Conservation (phyloP, 2,329 filamentous ascomycete species). For the Atkinsonella texensis region DNA sequence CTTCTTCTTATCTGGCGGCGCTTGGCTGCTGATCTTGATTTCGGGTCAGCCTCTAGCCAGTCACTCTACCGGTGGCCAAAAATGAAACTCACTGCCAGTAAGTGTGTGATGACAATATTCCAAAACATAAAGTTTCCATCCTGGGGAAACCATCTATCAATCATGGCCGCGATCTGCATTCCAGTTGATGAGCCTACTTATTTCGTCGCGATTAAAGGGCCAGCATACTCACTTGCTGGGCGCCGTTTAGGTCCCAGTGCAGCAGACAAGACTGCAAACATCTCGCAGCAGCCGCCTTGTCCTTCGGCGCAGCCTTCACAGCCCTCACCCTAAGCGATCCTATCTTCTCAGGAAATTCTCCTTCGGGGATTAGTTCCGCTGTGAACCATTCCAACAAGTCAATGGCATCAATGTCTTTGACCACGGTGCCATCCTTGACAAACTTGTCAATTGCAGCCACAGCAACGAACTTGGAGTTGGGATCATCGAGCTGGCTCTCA, state of each 20-base stretch:
- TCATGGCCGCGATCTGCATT: conserved; percentile 37
- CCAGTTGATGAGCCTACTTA: not conserved
- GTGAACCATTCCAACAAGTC: conserved; percentile 45
- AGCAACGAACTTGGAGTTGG: conserved; percentile 31
- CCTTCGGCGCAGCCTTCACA: conserved; percentile 40
- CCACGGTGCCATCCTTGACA: conserved; percentile 31
- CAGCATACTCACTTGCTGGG: conserved; percentile 36
- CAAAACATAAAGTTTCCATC: conserved; percentile 40
- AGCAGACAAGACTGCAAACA: conserved; percentile 42
- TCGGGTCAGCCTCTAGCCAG: not conserved
- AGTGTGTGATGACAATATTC: conserved; percentile 41
- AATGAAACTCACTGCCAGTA: conserved; percentile 35
- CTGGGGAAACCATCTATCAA: conserved; percentile 38
- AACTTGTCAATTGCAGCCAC: conserved; percentile 32
- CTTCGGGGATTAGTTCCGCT: conserved; percentile 23
- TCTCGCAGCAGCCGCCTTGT: conserved; percentile 26
- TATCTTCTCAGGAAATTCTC: conserved; percentile 34
- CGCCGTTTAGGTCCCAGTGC: conserved; percentile 43
- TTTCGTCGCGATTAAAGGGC: not conserved
- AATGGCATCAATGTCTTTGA: conserved; percentile 38
- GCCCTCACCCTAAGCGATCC: conserved; percentile 37
- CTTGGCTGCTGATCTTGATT: conserved; percentile 32
- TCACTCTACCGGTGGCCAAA: not conserved
- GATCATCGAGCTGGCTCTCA: conserved; percentile 39
- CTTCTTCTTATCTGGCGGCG: conserved; percentile 34